Evolutionary conservation across 228 moss, liverwort and hornwort species (phyloP).

Genomic region (Sphagnum magellanicum): DNA sequence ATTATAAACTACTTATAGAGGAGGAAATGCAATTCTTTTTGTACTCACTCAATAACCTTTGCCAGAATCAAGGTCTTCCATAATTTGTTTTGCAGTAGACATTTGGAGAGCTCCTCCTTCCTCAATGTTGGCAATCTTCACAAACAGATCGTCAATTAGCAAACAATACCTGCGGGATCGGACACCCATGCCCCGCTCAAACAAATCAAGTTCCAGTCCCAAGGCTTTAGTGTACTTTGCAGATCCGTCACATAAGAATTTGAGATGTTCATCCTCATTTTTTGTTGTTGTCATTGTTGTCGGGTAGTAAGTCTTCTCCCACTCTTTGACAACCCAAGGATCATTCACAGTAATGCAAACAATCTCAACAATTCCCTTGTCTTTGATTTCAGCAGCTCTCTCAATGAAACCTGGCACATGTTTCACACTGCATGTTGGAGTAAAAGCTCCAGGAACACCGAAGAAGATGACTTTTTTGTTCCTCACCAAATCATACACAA

Average conservation of each 20-base stretch:
- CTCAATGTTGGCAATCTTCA: constrained; percentile 57
- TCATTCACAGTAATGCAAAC: constrained; percentile 65
- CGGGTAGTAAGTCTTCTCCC: constrained; percentile 55
- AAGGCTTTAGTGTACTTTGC: constrained; percentile 56
- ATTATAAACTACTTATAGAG: too few species aligned
- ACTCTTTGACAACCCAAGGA: constrained; percentile 70
- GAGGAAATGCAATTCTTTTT: too few species aligned
- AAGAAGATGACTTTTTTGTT: constrained; percentile 50
- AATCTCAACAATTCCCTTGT: constrained; percentile 43
- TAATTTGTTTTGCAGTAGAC: constrained; percentile 48
- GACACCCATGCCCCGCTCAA: constrained; percentile 52
- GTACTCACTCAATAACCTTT: too few species aligned
- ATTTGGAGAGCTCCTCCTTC: constrained; percentile 45
- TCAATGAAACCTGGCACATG: constrained; percentile 62
- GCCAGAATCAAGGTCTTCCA: constrained; percentile 21
- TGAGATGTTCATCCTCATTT: constrained; percentile 29
- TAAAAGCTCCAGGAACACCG: constrained; percentile 68
- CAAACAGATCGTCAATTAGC: constrained; percentile 45
- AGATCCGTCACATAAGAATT: constrained; percentile 59
- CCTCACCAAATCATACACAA: constrained; percentile 46
- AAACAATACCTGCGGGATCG: constrained; percentile 69
- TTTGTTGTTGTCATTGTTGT: background rate
- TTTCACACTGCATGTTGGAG: constrained; percentile 62
- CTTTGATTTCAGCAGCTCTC: constrained; percentile 28
- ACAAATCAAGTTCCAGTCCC: constrained; percentile 64